Evolutionary conservation across 75 land plant species (phyloP), one percentile per base, ranked within the genome.

Genomic region (Pseudotsuga menziesii): DNA sequence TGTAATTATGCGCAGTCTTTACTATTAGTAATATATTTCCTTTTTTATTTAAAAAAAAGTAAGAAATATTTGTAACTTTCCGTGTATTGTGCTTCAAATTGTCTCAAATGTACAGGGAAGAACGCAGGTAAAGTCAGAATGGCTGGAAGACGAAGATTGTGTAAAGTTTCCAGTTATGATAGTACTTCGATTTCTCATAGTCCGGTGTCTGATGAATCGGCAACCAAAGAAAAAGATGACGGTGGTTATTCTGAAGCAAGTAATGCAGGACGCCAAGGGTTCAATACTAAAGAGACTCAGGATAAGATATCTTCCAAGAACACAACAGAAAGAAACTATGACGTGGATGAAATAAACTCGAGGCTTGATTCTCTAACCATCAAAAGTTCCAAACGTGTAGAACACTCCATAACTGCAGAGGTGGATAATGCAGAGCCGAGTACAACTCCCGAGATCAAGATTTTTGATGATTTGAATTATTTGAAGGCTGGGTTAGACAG

Each of bases 101-200:
- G 4, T 59, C 22, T 19, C 61, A 11, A 57, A 13, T 48, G 22
- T n/a, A 27, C 41, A 56, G 57, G 56, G 19, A 71, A 62, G 73
- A 39, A 35, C 56, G 6, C 58, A 32, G 76, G n/a, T 32, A 88
- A 88, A 77, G 85, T 85, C 36, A 90, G 69, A 58, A n/a, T 87
- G 17, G 32, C 73, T 59, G 89, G 89, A 22, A 69, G 89, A 55
- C 85, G 90, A 2, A 83, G 90, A 5, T 88, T 88, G 1, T 85
- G 89, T 76, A 89, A 89, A 73, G 52, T 78, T 29, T 72, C 84
- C 29, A 41, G 3, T 62, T 25, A 58, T 29, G 25, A 54, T 36
- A 44, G 25, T 71, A 17, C 36, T 22, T 25, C 11, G 44, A 41
- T 32, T n/a, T 55, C 55, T 54, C 57, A 55, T 52, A 22, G 27